Evolutionary conservation across 2,329 filamentous ascomycete species (phyloP), one percentile per base, ranked within the genome.

Genomic region (Botryotinia calthae): DNA sequence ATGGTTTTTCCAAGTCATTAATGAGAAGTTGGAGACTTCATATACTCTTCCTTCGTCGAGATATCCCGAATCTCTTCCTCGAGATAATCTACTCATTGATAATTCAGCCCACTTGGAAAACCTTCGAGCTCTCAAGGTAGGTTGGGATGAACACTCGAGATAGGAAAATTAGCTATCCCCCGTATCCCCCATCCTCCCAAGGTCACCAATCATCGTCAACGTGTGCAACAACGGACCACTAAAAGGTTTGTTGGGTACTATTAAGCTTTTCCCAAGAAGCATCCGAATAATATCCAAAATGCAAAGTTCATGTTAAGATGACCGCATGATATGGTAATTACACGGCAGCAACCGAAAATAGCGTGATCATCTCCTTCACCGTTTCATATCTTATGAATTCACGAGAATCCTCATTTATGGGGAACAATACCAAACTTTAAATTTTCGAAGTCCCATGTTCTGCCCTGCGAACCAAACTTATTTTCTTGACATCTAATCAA

Each of bases 231-330:
- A n/a, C 20, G n/a, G 20, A 20, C 44, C 46, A 40, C 28, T 51
- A 9, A 51, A 61, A 25, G 10, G 40, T n/a, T 25, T 2, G 25
- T 40, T 18, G 2, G 25, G 25, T 28, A 16, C 10, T 1, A 28
- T 40, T 25, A 56, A 40, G 34, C 34, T 67, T 66, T 31, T n/a
- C 9, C 25, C 16, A 48, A 20, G 20, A 31, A n/a, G 34, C 48
- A 22, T 54, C 46, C 64, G 64, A 67, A 67, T 4, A 40, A 67
- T 28, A 40, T 40, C 46, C 64, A 67, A 40, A 42, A 51, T 51
- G 64, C 46, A 16, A 54, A 18, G 44, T 65, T 34, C 4, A n/a
- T 16, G 25, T 65, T n/a, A 18, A 51, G 31, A 34, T 34, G 12
- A 37, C 14, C 25, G 48, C 25, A 54, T 54, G 48, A 54, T 54